Conservation (phyloP, 2,329 filamentous ascomycete genomes). For the Monilinia vaccinii-corymbosi region DNA sequence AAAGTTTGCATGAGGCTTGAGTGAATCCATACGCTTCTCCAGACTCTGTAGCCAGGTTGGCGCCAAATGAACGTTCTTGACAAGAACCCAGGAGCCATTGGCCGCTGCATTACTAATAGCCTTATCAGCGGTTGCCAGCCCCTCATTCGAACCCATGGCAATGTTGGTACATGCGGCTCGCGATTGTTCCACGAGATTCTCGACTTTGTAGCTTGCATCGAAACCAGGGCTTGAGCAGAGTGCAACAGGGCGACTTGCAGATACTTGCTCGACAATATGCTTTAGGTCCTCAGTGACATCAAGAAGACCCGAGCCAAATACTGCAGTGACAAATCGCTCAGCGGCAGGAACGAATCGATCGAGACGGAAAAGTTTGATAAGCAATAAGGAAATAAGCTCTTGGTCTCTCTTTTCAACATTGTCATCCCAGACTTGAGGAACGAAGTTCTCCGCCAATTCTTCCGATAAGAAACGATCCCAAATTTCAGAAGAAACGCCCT, state of each 20-base stretch:
- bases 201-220: slow-evolving; percentile 98
- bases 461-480: slow-evolving; percentile 81
- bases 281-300: slow-evolving; percentile 80
- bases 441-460: slow-evolving; percentile 75
- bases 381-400: slow-evolving; percentile 71
- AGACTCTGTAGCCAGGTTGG: slow-evolving; percentile 94
- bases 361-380: slow-evolving; percentile 91
- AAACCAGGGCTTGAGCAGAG: slow-evolving; percentile 94
- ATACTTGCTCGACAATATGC: slow-evolving; percentile 75
- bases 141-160: slow-evolving; percentile 97
- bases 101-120: slow-evolving; percentile 89
- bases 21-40: slow-evolving; percentile 90
- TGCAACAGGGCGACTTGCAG: slow-evolving; percentile 75
- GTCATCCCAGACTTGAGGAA: slow-evolving; percentile 68
- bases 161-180: slow-evolving; percentile 86
- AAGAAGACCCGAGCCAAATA: slow-evolving; percentile 77
- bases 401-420: slow-evolving; percentile 59
- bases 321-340: slow-evolving; percentile 77
- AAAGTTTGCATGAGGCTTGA: slow-evolving; percentile 91
- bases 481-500: slow-evolving; percentile 48
- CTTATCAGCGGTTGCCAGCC: slow-evolving; percentile 85
- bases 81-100: slow-evolving; percentile 86
- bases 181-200: slow-evolving; percentile 80
- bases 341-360: slow-evolving; percentile 91
- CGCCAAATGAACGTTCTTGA: slow-evolving; percentile 98